phyloP scores from a whole-genome alignment of 345 rosid genomes.

The Sonneratia caseolaris region DNA sequence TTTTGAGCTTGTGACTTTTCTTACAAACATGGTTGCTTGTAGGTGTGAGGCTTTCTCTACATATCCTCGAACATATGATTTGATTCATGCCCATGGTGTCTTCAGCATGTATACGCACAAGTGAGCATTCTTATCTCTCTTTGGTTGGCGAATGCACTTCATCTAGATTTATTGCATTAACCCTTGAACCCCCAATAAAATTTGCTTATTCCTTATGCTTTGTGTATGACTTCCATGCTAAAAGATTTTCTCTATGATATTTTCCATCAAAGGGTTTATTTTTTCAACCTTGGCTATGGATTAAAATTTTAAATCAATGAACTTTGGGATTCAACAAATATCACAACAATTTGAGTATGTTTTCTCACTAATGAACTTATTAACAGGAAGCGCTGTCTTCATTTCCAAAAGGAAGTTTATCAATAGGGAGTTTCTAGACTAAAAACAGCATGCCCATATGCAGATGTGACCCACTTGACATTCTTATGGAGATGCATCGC shows the following conservation, averaged over 20 bases:
- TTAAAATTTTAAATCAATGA: neutral
- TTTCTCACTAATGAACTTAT: neutral
- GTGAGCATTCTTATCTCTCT: slow-evolving; percentile 28
- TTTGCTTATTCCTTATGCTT: neutral
- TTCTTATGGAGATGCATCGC: slow-evolving; percentile 55
- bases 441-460: neutral
- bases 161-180: neutral
- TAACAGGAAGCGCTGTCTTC: neutral
- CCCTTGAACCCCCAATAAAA: neutral
- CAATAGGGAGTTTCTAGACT: neutral
- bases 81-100: slow-evolving; percentile 48
- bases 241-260: neutral
- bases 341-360: neutral
- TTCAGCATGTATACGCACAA: slow-evolving; percentile 53
- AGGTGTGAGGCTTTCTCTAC: slow-evolving; percentile 64
- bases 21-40: slow-evolving; percentile 7
- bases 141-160: neutral
- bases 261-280: neutral
- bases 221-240: neutral
- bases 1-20: neutral
- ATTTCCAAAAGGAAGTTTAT: neutral
- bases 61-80: slow-evolving; percentile 53
- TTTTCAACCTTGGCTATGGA: neutral
- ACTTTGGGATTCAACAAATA: neutral
- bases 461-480: slow-evolving; percentile 50